Evolutionary conservation across 176 grass and related monocot species (phyloP), one percentile per base, ranked within the genome.

Genomic region (Saccharum spontaneum): DNA sequence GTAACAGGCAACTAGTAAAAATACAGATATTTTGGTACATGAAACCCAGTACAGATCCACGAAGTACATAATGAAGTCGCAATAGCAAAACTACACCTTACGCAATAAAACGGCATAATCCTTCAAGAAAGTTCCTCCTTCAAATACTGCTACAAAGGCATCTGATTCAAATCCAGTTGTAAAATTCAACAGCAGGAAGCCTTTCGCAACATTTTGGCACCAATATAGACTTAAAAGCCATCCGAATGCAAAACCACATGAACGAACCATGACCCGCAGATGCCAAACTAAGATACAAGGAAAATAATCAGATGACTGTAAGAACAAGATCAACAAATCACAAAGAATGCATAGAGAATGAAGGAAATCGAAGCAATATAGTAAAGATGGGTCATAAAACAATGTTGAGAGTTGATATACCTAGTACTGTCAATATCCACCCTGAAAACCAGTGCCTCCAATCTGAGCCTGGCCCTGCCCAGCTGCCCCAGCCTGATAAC

Each of bases 151-250:
- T 85, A 80, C 87, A 77, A 86, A 91, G 26, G 41, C 28, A 84
- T 84, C 76, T 87, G 85, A 87, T 79, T 83, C 49, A 87, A 91
- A 91, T 84, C 85, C 52, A 81, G 74, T 69, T 37, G 93, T 72
- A 87, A 94, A 94, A 92, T 39, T 77, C 90, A 89, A 89, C 87
- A 98, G 73, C 76, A 86, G 85, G 90, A 94, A 98, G 66, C 83
- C 89, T 94, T 95, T 90, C 62, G 57, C 92, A 94, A 93, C 37
- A 97, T 83, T 79, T 77, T 82, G 84, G 93, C 87, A 84, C 86
- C 89, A 92, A 93, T 33, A 98, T 46, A 90, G 80, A 93, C 83
- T 90, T 83, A 92, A 97, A 97, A 97, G 83, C 71, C 94, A 92
- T 81, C 86, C 65, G 88, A 94, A 94, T 91, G 88, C 69, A 92